Base-by-base conservation (phyloP, 768 basidiomycete genomes). In the Termitomyces sp. region DNA sequence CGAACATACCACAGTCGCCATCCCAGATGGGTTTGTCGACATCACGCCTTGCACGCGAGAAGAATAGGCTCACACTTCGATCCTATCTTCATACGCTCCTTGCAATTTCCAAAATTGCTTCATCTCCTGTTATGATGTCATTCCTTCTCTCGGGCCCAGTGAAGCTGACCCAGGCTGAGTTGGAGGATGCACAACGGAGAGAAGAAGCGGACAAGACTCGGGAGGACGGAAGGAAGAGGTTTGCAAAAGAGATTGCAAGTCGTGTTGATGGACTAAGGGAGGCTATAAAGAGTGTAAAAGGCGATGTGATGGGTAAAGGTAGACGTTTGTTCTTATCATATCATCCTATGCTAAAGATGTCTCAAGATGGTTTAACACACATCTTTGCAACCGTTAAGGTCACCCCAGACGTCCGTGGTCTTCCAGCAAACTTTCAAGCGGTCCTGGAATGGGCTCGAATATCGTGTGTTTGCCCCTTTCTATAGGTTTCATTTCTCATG, bases 401-500 rank as follows among this genome's bases (percentile, higher is more conserved):
- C 44, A 96, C 91, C 4, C 85, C 90, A 8, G 78, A 87, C 60
- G 86, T 96, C 9, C 81, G 84, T 60, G 84, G 87, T 68, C 75
- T 99, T 48, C 96, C 97, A 7, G 71, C 78, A 7, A 92, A 96
- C 63, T 98, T 95, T 68, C 81, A 85, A 65, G 91, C 94, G 44
- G 94, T 98, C 50, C 71, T 96, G 7, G 96, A 98, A 74, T 99
- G 97, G 96, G 97, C 91, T 6, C 80, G 96, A 58, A 97, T 98
- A 70, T 96, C 96, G 94, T 96, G 62, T 70, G 94, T 44, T 33
- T 28, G n/a, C 55, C 7, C 24, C 46, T n/a, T 36, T 54, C 56
- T 58, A 16, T 2, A 18, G 15, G 18, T 49, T 51, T 51, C 42
- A 57, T 22, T 50, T 42, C 35, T 57, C 58, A 61, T 28, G 18